Percentiles rank a stretch among this genome's conserved stretches.
Conservation (phyloP, 2,329 filamentous ascomycete species). For the Calonectria pseudoturangicola region DNA sequence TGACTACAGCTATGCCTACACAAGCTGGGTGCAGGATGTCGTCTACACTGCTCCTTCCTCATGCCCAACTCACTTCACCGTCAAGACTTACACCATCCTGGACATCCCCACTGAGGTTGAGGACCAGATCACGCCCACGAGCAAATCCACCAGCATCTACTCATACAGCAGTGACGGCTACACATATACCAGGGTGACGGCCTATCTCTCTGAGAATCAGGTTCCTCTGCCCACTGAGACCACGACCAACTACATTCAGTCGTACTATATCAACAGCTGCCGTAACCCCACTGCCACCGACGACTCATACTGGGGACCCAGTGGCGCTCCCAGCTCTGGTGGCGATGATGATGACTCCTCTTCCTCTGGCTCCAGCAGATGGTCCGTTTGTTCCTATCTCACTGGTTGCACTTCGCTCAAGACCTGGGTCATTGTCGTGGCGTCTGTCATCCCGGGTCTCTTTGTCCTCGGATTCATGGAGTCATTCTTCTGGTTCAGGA, state of each 20-base stretch:
- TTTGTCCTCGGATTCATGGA: conserved; percentile 57
- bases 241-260: conserved; percentile 40
- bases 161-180: conserved; percentile 27
- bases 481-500: conserved; percentile 58
- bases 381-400: conserved; percentile 16
- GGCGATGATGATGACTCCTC: conserved; percentile 3
- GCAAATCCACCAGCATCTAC: conserved; percentile 30
- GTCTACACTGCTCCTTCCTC: conserved; percentile 53
- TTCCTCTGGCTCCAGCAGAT: background rate
- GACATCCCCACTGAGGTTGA: conserved; percentile 10
- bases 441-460: conserved; percentile 52
- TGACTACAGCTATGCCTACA: conserved; percentile 28
- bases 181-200: conserved; percentile 42
- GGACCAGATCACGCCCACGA: conserved; percentile 37
- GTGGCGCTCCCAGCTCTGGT: conserved; percentile 4
- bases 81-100: conserved; percentile 39
- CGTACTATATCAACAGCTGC: conserved; percentile 47
- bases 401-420: conserved; percentile 30
- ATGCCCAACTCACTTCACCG: conserved; percentile 56
- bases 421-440: conserved; percentile 53
- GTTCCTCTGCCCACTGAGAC: conserved; percentile 37
- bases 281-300: conserved; percentile 43
- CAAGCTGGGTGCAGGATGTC: conserved; percentile 44
- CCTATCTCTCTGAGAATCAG: conserved; percentile 37
- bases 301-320: conserved; percentile 34